Evolutionary conservation across 148 eudicot genomes (phyloP), one percentile per base, ranked within the genome.

Genomic region (Chenopodium quinoa): DNA sequence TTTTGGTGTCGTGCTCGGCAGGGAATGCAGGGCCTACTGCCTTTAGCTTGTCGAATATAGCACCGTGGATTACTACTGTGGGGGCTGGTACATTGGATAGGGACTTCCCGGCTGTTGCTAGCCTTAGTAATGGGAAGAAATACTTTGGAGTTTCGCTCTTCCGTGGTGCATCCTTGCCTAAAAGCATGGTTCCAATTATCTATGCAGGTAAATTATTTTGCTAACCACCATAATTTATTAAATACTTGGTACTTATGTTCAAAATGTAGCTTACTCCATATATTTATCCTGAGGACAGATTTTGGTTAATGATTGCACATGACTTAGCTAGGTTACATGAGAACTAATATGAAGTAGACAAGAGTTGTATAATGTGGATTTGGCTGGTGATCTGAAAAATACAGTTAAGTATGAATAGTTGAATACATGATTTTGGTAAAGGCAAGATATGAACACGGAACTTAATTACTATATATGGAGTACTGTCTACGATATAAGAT

Each of bases 51-150:
- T 88, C 90, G 32, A 91, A 91, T 58, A 81, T 87, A 77, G 90
- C 94, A 9, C 94, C 94, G 14, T 91, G 94, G 94, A 91, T 91
- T 4, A 89, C 89, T 8, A 91, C 94, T 0, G 93, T 91, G 9
- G 94, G 93, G 0, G 94, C 94, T 4, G 93, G 94, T 0, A 91
- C 93, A 8, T 75, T 91, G 52, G 94, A 91, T 78, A 84, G 94
- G 14, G 91, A 90, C 34, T 90, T 91, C 44, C 93, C 91, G 17
- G 91, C 94, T 7, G 66, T n/a, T 46, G 91, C 75, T 50, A 83
- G 85, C 17, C 66, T 89, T 2, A 91, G 90, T 4, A 81, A 88
- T 47, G 86, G 86, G 7, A 73, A 69, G 75, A 87, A 79, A 31
- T 89, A 50, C 73, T 75, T 86, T 4, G 94, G 94, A 50, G 89